Conservation (phyloP, 768 basidiomycete species). For the Russula compacta region DNA sequence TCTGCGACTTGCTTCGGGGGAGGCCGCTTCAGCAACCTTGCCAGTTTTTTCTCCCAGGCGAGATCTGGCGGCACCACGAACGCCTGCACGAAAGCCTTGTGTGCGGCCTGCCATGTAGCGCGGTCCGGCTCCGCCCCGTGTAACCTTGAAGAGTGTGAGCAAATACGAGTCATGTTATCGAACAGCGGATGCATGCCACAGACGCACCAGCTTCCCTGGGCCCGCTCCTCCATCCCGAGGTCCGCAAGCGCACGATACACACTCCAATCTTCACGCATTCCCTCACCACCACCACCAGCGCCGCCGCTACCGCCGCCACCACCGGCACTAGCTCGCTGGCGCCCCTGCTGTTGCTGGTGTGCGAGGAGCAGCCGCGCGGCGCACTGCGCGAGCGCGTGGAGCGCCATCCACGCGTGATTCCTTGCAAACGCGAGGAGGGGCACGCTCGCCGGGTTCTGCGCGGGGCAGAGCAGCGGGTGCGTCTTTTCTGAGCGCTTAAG, state of each 20-base stretch:
- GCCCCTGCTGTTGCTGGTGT: conserved; percentile 35
- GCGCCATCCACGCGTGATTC: conserved; percentile 58
- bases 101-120: conserved; percentile 57
- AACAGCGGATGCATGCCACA: neutral
- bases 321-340: conserved; percentile 11
- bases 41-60: conserved; percentile 49
- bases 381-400: conserved; percentile 64
- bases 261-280: conserved; percentile 41
- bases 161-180: neutral
- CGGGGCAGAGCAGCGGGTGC: conserved; percentile 66
- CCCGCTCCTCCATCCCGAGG: conserved; percentile 62
- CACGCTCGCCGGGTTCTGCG: conserved; percentile 60
- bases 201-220: conserved; percentile 39
- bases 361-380: conserved; percentile 55
- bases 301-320: conserved; percentile 11
- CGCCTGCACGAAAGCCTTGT: conserved; percentile 46
- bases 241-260: conserved; percentile 56
- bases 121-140: conserved; percentile 47
- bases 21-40: conserved; percentile 42
- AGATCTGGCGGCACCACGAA: conserved; percentile 50
- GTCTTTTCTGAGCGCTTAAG: conserved; percentile 50
- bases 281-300: conserved; percentile 19
- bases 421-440: conserved; percentile 54
- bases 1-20: conserved; percentile 39
- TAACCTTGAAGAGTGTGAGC: conserved; percentile 21